These are phyloP conservation scores for Eudorina sp. DNA, from an alignment of 139 green algal genomes.

Conservation along the genomic window DNA sequence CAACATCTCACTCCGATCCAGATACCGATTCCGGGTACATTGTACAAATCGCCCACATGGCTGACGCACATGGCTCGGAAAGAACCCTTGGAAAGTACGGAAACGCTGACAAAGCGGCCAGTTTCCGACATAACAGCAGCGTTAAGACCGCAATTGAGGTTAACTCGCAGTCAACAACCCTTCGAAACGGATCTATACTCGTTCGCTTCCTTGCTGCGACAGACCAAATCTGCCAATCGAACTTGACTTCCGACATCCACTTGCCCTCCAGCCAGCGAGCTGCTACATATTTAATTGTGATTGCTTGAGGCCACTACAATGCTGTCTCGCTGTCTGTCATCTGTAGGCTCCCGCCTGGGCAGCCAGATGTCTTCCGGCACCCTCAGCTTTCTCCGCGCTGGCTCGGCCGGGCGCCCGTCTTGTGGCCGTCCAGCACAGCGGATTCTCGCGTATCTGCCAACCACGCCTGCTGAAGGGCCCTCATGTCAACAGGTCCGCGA, in stretches of 20 bases:
- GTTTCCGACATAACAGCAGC: too few species aligned
- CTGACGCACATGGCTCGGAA: background rate
- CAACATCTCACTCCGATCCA: too few species aligned
- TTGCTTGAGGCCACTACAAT: too few species aligned
- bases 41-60: background rate
- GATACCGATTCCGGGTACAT: too few species aligned
- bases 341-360: background rate
- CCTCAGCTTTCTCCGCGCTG: background rate
- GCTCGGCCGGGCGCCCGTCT: background rate
- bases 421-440: background rate
- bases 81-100: background rate
- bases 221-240: too few species aligned
- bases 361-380: background rate
- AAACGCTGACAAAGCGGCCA: background rate
- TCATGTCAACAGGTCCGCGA: slow-evolving; percentile 24
- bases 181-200: too few species aligned
- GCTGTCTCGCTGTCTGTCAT: background rate
- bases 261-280: too few species aligned
- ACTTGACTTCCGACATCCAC: too few species aligned
- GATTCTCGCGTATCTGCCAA: background rate
- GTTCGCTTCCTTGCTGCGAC: too few species aligned
- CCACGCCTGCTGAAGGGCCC: background rate
- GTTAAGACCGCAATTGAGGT: too few species aligned
- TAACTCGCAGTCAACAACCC: too few species aligned
- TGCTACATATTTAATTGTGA: too few species aligned